A percentile compares a stretch with the other conserved stretches of the same genome.
Conservation (phyloP, 2,329 filamentous ascomycete genomes). For the Ophiocordyceps camponoti-leonardi region DNA sequence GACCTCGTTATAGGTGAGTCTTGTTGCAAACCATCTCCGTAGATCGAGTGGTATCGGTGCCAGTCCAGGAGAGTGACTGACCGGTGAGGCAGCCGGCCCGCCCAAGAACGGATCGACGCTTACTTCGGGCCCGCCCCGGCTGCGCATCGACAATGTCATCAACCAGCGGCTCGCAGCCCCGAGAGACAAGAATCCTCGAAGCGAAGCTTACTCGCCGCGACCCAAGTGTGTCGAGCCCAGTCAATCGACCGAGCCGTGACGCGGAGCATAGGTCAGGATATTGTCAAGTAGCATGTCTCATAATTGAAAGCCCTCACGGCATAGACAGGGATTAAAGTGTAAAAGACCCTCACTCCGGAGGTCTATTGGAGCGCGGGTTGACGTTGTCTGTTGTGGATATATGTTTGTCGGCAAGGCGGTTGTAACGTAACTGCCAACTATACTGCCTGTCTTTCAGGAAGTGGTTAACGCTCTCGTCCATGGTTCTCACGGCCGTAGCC, state of each 20-base stretch:
- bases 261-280: background rate
- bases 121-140: slow-evolving; percentile 18
- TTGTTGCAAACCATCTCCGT: background rate
- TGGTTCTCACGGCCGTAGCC: slow-evolving; percentile 31
- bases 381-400: background rate
- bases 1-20: slow-evolving; percentile 18
- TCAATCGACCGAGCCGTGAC: background rate
- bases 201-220: background rate
- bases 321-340: background rate
- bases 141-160: slow-evolving; percentile 21
- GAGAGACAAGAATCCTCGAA: slow-evolving; percentile 3
- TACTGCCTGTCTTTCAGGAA: slow-evolving; percentile 61
- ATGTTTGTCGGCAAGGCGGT: background rate
- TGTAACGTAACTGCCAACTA: background rate
- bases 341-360: background rate
- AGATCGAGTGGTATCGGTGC: no score
- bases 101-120: slow-evolving; percentile 18
- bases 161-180: slow-evolving; percentile 11
- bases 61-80: background rate
- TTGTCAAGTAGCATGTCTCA: no score
- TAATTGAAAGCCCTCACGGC: no score
- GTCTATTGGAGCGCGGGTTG: background rate
- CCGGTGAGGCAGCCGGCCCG: slow-evolving; percentile 12
- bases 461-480: slow-evolving; percentile 53
- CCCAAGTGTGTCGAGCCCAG: background rate